A percentile compares a stretch with the other conserved stretches of the same genome.
These are phyloP conservation scores for Pleurotus tuber-regium DNA, from an alignment of 768 basidiomycete genomes.

Conservation along the genomic window DNA sequence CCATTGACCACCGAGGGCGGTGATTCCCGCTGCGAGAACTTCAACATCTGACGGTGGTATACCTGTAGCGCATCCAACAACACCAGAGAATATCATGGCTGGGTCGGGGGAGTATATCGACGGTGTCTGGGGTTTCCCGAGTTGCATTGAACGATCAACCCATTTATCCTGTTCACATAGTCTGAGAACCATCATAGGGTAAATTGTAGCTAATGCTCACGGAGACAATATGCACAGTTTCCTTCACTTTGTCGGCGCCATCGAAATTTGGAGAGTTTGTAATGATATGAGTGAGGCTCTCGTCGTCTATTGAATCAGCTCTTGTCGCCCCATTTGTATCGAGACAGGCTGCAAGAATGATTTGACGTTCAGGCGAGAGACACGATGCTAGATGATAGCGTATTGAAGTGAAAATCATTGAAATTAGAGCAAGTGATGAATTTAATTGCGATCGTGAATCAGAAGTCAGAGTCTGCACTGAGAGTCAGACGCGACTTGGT, in stretches of 20 bases:
- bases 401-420: conserved; percentile 37
- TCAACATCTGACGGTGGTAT: conserved; percentile 68
- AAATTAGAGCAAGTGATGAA: too few species aligned
- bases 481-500: too few species aligned
- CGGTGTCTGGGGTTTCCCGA: conserved; percentile 57
- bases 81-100: conserved; percentile 76
- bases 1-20: conserved; percentile 81
- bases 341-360: conserved; percentile 46
- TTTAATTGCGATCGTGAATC: too few species aligned
- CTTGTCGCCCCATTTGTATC: conserved; percentile 47
- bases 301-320: conserved; percentile 29
- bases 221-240: conserved; percentile 34
- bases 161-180: conserved; percentile 53
- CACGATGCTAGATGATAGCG: conserved; percentile 50
- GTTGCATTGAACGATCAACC: conserved; percentile 64
- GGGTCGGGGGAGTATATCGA: conserved; percentile 77
- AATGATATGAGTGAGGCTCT: conserved; percentile 50
- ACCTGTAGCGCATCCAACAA: conserved; percentile 70
- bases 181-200: conserved; percentile 4
- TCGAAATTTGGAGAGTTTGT: conserved; percentile 54
- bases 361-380: conserved; percentile 35
- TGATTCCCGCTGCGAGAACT: conserved; percentile 69
- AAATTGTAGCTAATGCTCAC: conserved; percentile 20
- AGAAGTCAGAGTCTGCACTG: too few species aligned
- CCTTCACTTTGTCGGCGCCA: conserved; percentile 45